Evolutionary conservation across 2,329 filamentous ascomycete genomes (phyloP).

Genomic region (Colletotrichum destructivum): DNA sequence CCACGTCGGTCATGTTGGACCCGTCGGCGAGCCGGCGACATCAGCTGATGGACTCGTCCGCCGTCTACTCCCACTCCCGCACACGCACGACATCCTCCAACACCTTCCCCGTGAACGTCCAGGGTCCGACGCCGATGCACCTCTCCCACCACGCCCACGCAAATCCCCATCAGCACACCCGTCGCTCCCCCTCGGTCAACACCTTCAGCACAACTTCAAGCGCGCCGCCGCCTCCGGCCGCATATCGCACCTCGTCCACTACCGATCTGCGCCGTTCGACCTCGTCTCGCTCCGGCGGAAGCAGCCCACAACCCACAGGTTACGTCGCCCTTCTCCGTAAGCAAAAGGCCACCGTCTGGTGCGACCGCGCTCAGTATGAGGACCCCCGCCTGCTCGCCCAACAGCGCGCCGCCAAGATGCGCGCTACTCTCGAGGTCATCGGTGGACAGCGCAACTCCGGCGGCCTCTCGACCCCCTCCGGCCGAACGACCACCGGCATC

Average conservation of each 20-base stretch:
- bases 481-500: slow-evolving; percentile 74
- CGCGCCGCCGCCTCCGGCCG: slow-evolving; percentile 69
- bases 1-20: slow-evolving; percentile 37
- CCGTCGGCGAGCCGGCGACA: slow-evolving; percentile 46
- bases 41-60: slow-evolving; percentile 45
- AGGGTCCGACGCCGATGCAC: slow-evolving; percentile 51
- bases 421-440: slow-evolving; percentile 87
- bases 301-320: slow-evolving; percentile 69
- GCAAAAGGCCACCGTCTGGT: slow-evolving; percentile 99
- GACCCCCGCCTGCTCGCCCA: slow-evolving; percentile 88
- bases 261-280: slow-evolving; percentile 81
- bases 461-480: slow-evolving; percentile 59
- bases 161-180: slow-evolving; percentile 58
- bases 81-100: slow-evolving; percentile 72
- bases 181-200: slow-evolving; percentile 76
- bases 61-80: slow-evolving; percentile 67
- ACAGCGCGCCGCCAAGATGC: slow-evolving; percentile 88
- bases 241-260: slow-evolving; percentile 69
- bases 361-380: slow-evolving; percentile 92
- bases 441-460: slow-evolving; percentile 68
- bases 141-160: slow-evolving; percentile 52
- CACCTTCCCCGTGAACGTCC: slow-evolving; percentile 58
- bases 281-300: slow-evolving; percentile 80
- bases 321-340: slow-evolving; percentile 97
- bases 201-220: slow-evolving; percentile 81